Conservation (phyloP, 768 basidiomycete genomes). For the Cystobasidium onofrii region DNA sequence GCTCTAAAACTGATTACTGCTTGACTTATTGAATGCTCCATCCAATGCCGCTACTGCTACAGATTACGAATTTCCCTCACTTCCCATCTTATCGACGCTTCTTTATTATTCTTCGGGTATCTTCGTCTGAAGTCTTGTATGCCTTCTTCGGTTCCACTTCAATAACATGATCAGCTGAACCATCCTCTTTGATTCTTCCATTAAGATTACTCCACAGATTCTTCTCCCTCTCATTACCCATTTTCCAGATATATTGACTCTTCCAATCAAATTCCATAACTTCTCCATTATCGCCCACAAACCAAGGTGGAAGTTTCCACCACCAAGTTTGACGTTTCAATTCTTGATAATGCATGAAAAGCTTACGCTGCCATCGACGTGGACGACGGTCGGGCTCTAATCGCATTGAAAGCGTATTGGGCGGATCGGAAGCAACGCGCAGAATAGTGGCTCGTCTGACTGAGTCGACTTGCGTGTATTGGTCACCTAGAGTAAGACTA, state of each 20-base stretch:
- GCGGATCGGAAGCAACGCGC: not conserved
- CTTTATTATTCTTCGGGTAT: not conserved
- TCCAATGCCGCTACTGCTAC: too few relatives aligned
- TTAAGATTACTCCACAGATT: constrained; percentile 7
- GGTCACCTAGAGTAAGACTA: constrained; percentile 16
- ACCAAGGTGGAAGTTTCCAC: constrained; percentile 12
- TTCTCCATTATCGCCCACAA: constrained; percentile 20
- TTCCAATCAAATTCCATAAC: constrained; percentile 29
- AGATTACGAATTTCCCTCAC: too few relatives aligned
- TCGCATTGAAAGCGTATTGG: not conserved
- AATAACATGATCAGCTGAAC: not conserved
- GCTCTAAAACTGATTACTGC: too few relatives aligned
- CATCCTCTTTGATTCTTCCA: constrained; percentile 6
- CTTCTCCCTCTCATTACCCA: not conserved
- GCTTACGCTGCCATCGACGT: constrained; percentile 25
- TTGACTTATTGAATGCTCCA: too few relatives aligned
- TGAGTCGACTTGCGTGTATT: constrained; percentile 21
- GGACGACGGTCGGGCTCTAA: constrained; percentile 20
- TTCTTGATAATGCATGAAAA: constrained; percentile 27
- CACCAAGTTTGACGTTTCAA: constrained; percentile 20
- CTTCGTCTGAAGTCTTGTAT: not conserved
- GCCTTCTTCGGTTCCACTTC: not conserved
- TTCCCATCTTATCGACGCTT: not conserved
- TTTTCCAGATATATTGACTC: constrained; percentile 15
- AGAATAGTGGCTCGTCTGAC: constrained; percentile 12